These are phyloP conservation scores for Nicotiana benthamiana DNA, from an alignment of 257 asterid species.

Conservation along the genomic window DNA sequence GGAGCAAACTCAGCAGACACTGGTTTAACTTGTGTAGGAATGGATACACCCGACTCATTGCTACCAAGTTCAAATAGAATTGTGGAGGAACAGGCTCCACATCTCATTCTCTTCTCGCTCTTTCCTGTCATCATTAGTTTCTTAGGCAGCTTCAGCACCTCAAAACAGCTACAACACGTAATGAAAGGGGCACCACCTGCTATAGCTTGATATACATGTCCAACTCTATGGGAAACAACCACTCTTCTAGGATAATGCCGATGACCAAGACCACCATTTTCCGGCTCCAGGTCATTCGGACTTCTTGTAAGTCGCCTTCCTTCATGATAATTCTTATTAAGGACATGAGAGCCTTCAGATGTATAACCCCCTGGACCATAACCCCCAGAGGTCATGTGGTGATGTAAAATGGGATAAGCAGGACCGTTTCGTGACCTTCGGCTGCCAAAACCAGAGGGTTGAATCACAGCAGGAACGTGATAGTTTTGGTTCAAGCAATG, in stretches of 20 bases:
- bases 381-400: constrained; percentile 21
- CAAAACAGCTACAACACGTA: constrained; percentile 80
- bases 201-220: constrained; percentile 38
- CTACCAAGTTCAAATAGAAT: constrained; percentile 52
- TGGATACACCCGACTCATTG: constrained; percentile 38
- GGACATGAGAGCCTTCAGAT: constrained; percentile 30
- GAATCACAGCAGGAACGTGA: constrained; percentile 45
- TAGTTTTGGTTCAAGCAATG: constrained; percentile 53
- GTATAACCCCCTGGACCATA: constrained; percentile 29
- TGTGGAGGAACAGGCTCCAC: constrained; percentile 81
- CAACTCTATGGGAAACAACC: constrained; percentile 31
- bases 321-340: constrained; percentile 28
- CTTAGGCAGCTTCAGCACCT: constrained; percentile 55
- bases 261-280: constrained; percentile 38
- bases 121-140: constrained; percentile 38
- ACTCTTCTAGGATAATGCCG: constrained; percentile 39
- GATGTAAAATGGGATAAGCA: constrained; percentile 27
- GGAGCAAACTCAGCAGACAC: constrained; percentile 36
- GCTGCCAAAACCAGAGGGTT: constrained; percentile 27
- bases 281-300: constrained; percentile 45
- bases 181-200: constrained; percentile 91
- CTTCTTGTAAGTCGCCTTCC: constrained; percentile 32
- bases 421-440: constrained; percentile 39
- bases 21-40: constrained; percentile 40
- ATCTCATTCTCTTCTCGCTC: constrained; percentile 47